A percentile compares a stretch with the other conserved stretches of the same genome.
Evolutionary conservation across 164 flowering plant species (phyloP).

Genomic region (Hamamelis virginiana): DNA sequence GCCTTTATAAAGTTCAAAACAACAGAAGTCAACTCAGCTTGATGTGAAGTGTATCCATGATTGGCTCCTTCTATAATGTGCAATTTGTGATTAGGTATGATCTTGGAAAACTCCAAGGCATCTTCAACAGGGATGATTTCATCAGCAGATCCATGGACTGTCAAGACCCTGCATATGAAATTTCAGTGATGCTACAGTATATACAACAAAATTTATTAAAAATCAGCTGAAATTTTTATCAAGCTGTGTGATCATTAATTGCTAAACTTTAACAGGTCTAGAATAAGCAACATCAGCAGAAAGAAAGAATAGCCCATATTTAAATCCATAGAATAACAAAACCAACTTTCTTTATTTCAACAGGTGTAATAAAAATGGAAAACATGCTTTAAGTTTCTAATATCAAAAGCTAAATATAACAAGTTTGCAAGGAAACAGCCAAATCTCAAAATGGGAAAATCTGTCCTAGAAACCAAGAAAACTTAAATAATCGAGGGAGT

Average conservation of each 20-base stretch:
- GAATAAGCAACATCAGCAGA: too few species aligned
- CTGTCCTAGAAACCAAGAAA: too few species aligned
- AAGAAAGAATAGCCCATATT: too few species aligned
- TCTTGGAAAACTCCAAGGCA: conserved; percentile 67
- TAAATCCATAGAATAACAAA: too few species aligned
- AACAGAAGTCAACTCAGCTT: conserved; percentile 48
- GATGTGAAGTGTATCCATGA: conserved; percentile 64
- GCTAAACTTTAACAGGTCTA: not conserved
- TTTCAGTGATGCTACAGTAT: not conserved
- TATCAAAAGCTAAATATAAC: too few species aligned
- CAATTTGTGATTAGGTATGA: conserved; percentile 73
- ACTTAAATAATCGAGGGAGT: too few species aligned
- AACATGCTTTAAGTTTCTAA: too few species aligned
- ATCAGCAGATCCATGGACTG: conserved; percentile 86
- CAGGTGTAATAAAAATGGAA: too few species aligned
- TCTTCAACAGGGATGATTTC: conserved; percentile 69
- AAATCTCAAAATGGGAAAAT: too few species aligned
- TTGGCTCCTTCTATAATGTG: conserved; percentile 75
- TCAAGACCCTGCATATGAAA: conserved; percentile 56
- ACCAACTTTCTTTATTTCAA: too few species aligned
- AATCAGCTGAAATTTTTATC: not conserved
- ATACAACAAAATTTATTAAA: not conserved
- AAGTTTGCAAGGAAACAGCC: too few species aligned
- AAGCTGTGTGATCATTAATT: not conserved
- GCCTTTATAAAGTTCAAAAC: conserved; percentile 53